phyloP scores from a whole-genome alignment of 768 basidiomycete genomes.

The Rhizopogon rudus region DNA sequence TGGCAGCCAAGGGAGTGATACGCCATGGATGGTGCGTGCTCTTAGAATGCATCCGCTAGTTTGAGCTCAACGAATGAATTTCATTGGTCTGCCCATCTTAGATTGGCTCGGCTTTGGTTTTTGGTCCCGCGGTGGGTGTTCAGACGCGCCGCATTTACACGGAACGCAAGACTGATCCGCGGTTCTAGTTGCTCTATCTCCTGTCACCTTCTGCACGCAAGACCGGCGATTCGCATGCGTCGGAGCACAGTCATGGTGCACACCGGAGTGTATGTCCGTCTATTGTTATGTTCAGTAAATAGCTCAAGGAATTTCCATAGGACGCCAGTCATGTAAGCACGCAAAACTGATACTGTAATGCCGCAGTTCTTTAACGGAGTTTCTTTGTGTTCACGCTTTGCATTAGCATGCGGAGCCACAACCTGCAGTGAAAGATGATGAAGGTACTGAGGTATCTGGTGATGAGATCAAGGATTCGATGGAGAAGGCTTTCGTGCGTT shows the following conservation, averaged over 20 bases:
- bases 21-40: constrained; percentile 25
- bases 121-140: constrained; percentile 25
- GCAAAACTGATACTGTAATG: not conserved
- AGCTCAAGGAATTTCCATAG: constrained; percentile 7
- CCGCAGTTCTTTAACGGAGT: not conserved
- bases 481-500: constrained; percentile 20
- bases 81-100: not conserved
- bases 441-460: constrained; percentile 22
- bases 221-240: constrained; percentile 15
- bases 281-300: not conserved
- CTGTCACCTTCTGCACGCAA: constrained; percentile 25
- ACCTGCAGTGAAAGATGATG: constrained; percentile 21
- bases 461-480: constrained; percentile 28
- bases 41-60: not conserved
- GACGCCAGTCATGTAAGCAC: constrained; percentile 14
- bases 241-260: constrained; percentile 9
- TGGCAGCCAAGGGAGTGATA: constrained; percentile 14
- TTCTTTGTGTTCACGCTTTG: constrained; percentile 4
- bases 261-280: constrained; percentile 14
- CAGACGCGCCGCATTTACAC: not conserved
- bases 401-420: constrained; percentile 12
- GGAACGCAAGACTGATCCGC: not conserved
- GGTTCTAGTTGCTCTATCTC: constrained; percentile 24
- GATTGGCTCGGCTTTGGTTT: constrained; percentile 28
- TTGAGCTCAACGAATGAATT: not conserved